Evolutionary conservation across 257 asterid genomes (phyloP).

Genomic region (Euphrasia confusa): DNA sequence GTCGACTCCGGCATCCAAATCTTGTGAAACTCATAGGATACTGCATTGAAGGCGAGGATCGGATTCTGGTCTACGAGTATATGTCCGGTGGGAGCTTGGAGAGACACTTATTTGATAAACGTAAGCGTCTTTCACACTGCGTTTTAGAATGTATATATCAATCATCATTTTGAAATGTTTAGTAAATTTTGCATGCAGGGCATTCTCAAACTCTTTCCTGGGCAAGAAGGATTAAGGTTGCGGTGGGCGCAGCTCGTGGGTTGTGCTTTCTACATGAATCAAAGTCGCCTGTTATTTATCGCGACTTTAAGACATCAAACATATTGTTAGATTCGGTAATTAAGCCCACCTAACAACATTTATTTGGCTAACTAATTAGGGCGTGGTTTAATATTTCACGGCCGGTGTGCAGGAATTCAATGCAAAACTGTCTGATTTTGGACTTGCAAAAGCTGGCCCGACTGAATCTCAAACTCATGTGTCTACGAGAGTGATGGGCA

Average conservation of each 20-base stretch:
- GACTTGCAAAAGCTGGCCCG: conserved; percentile 51
- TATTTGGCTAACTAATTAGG: too few relatives aligned
- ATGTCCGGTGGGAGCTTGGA: conserved; percentile 57
- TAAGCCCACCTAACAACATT: neutral
- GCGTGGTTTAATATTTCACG: too few relatives aligned
- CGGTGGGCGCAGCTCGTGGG: conserved; percentile 52
- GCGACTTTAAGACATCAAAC: conserved; percentile 54
- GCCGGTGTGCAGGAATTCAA: conserved; percentile 32
- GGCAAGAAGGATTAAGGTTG: conserved; percentile 43
- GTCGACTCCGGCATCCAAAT: conserved; percentile 44
- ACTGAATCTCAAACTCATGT: conserved; percentile 44
- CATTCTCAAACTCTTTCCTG: conserved; percentile 33
- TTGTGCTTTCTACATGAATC: conserved; percentile 45
- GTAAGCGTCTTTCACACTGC: too few relatives aligned
- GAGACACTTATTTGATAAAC: conserved; percentile 33
- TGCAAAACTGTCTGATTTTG: conserved; percentile 54
- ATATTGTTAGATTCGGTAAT: conserved; percentile 45
- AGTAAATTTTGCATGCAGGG: conserved; percentile 27
- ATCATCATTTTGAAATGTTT: neutral
- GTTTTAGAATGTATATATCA: neutral
- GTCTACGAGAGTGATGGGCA: conserved; percentile 51
- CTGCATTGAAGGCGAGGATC: conserved; percentile 43
- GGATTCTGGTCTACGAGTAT: conserved; percentile 44
- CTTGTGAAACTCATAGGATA: conserved; percentile 47
- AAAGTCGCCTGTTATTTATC: conserved; percentile 45